Evolutionary conservation across 2,329 filamentous ascomycete genomes (phyloP).

Genomic region (Zasmidium citrigriseum): DNA sequence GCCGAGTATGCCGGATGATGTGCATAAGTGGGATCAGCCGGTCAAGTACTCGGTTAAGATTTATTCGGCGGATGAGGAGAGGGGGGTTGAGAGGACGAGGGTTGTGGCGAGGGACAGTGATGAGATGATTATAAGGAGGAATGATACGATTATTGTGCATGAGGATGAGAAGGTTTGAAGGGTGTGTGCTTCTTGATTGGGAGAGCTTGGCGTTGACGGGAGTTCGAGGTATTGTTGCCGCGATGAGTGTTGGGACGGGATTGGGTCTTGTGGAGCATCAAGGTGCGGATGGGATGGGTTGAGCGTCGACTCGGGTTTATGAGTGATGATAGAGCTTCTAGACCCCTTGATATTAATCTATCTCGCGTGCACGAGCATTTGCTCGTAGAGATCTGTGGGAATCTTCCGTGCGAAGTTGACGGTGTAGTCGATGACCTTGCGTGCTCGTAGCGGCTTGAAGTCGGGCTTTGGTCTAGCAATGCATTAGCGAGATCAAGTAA

Average conservation of each 20-base stretch:
- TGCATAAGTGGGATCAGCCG: background rate
- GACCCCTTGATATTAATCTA: slow-evolving; percentile 39
- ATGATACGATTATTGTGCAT: background rate
- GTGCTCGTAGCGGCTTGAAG: slow-evolving; percentile 36
- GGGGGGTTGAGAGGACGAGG: background rate
- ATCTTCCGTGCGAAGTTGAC: slow-evolving; percentile 87
- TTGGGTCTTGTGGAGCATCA: background rate
- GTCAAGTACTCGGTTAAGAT: background rate
- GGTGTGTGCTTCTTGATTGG: no score
- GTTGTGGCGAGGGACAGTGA: background rate
- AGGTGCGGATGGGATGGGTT: no score
- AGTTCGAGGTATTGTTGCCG: no score
- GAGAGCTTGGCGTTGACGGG: no score
- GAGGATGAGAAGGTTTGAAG: background rate
- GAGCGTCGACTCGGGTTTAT: background rate
- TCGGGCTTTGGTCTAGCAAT: slow-evolving; percentile 71
- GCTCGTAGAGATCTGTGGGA: slow-evolving; percentile 83
- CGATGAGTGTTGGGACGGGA: background rate
- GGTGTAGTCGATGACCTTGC: slow-evolving; percentile 58
- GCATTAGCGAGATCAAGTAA: slow-evolving; percentile 14
- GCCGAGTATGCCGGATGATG: background rate
- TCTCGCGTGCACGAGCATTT: slow-evolving; percentile 84
- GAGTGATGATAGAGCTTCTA: background rate
- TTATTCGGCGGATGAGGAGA: background rate
- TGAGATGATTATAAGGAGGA: background rate